Evolutionary conservation across 1,284 basidiomycete species (phyloP).

Genomic region (Pulveroboletus sp.): DNA sequence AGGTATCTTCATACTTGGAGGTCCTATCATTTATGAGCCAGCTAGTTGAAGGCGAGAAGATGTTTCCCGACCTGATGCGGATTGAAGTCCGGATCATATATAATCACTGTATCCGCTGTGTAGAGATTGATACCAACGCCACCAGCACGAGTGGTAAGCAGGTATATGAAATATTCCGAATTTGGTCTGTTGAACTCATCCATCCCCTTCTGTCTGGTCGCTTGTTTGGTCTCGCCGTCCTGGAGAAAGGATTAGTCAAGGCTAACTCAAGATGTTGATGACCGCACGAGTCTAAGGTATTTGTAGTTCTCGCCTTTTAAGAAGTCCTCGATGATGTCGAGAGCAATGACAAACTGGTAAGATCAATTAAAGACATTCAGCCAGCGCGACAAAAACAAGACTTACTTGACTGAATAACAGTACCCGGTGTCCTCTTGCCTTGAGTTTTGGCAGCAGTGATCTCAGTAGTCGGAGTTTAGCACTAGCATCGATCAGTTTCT

Average conservation of each 20-base stretch:
- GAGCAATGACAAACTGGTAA: conserved; percentile 87
- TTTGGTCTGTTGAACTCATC: conserved; percentile 88
- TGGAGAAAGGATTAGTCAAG: conserved; percentile 37
- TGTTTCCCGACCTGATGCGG: conserved; percentile 74
- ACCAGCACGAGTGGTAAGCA: conserved; percentile 93
- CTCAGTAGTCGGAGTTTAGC: conserved; percentile 88
- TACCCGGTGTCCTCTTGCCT: conserved; percentile 89
- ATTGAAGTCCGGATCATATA: conserved; percentile 94
- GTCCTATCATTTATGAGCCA: conserved; percentile 47
- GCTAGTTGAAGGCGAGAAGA: neutral
- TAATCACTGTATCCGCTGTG: conserved; percentile 89
- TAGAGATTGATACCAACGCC: conserved; percentile 94
- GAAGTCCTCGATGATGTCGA: conserved; percentile 94
- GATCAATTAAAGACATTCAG: neutral
- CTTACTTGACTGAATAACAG: conserved; percentile 95
- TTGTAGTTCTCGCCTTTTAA: conserved; percentile 86
- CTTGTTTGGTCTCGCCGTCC: conserved; percentile 90
- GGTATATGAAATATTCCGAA: conserved; percentile 88
- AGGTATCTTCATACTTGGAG: conserved; percentile 55
- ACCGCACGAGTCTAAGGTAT: conserved; percentile 81
- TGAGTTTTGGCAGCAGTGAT: conserved; percentile 82
- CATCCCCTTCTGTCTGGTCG: conserved; percentile 89
- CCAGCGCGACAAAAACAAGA: neutral
- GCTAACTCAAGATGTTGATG: conserved; percentile 7
- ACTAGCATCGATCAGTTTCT: conserved; percentile 81